Evolutionary conservation across 768 basidiomycete species (phyloP).

Genomic region (Galerina sulciceps): DNA sequence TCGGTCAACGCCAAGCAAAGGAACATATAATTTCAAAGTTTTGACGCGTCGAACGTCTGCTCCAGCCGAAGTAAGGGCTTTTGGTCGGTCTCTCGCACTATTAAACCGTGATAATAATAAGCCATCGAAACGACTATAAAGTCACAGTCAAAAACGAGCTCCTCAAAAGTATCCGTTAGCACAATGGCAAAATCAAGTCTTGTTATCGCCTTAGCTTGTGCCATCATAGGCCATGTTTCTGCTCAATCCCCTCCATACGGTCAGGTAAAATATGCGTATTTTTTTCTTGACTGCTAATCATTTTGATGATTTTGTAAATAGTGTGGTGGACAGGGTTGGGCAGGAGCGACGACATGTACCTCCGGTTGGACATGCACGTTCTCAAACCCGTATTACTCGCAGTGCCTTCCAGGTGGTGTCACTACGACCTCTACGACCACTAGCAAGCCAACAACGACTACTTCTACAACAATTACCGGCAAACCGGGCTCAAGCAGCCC

Average conservation of each 20-base stretch:
- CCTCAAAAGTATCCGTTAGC: background rate
- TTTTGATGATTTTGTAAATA: constrained; percentile 21
- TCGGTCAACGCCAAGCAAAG: background rate
- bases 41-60: background rate
- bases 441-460: constrained; percentile 9
- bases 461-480: constrained; percentile 18
- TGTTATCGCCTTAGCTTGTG: constrained; percentile 7
- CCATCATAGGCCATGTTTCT: constrained; percentile 10
- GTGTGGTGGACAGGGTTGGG: constrained; percentile 59
- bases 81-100: constrained; percentile 33
- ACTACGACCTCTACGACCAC: constrained; percentile 30
- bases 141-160: background rate
- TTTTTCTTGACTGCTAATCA: background rate
- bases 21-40: background rate
- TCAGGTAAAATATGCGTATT: constrained; percentile 30
- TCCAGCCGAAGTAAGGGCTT: constrained; percentile 39
- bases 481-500: constrained; percentile 17
- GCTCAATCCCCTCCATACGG: constrained; percentile 34
- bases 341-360: constrained; percentile 53
- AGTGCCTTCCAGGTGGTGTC: constrained; percentile 53
- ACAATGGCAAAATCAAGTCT: constrained; percentile 16
- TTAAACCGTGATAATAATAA: constrained; percentile 4
- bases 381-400: constrained; percentile 53
- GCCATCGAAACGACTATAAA: constrained; percentile 8
- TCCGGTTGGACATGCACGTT: constrained; percentile 49